Evolutionary conservation across 148 eudicot species (phyloP), one percentile per base, ranked within the genome.

Genomic region (Chenopodium formosanum): DNA sequence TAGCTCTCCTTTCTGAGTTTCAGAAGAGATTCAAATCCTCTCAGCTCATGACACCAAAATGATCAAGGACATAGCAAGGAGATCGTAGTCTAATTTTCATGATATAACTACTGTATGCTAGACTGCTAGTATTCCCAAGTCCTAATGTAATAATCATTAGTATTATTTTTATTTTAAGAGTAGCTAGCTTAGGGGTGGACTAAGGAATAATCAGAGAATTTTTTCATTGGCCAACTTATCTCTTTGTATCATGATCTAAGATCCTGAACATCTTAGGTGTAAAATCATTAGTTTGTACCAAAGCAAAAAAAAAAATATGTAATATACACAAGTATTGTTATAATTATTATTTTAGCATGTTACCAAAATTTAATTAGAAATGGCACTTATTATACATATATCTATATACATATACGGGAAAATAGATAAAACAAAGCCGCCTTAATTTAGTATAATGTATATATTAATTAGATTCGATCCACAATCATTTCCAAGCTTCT

Each of bases 1-100:
- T 86, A 72, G 90, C 88, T 56, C 90, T 96, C 23, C 78, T 88
- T 79, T 85, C 89, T 4, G 82, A 87, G 82, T 86, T 91, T 66
- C 87, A 86, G 77, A 88, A 88, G 74, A 93, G 86, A 83, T 76
- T 81, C 80, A 67, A 70, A 31, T 78, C 53, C 44, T 74, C 80
- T 69, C 25, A 71, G 32, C 11, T 66, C 50, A 4, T 11, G 29
- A 27, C 20, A 68, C 78, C 56, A 62, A 32, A 63, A 4, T 32
- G 29, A 70, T 63, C 10, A 66, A 20, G 63, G 67, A 37, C 47
- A 74, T 60, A 77, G 37, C 17, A 29, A 11, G 20, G n/a, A 79
- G 34, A 12, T 22, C 1, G 40, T 53, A 62, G 29, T 63, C 63
- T 80, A 25, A 73, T 72, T 14, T 74, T 65, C 25, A 64, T 73